These are phyloP conservation scores for Calonectria fujianensis DNA, from an alignment of 2,329 filamentous ascomycete species.

Conservation along the genomic window DNA sequence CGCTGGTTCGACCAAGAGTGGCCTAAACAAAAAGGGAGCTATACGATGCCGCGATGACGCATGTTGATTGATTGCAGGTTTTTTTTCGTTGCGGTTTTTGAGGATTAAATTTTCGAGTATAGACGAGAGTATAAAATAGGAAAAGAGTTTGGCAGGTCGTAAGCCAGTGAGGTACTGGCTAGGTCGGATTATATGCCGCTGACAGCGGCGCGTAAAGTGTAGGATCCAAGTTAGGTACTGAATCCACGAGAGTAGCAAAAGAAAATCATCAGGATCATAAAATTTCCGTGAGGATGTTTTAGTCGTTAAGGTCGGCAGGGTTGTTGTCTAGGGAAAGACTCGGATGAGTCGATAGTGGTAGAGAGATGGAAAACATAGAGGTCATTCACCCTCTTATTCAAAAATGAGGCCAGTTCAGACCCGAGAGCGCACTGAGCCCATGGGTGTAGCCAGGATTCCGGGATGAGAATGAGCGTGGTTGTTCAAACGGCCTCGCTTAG, in stretches of 20 bases:
- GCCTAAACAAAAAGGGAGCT: constrained; percentile 41
- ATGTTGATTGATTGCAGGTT: constrained; percentile 44
- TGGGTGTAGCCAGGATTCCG: constrained; percentile 60
- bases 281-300: constrained; percentile 54
- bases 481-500: constrained; percentile 66
- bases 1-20: constrained; percentile 47
- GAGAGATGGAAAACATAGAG: constrained; percentile 30
- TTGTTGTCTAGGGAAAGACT: constrained; percentile 41
- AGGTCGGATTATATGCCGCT: constrained; percentile 52
- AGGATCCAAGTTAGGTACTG: constrained; percentile 44
- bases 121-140: constrained; percentile 43
- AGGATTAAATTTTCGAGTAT: constrained; percentile 31
- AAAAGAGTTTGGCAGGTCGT: constrained; percentile 49
- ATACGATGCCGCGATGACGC: constrained; percentile 39
- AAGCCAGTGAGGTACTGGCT: constrained; percentile 45
- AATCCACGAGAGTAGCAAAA: constrained; percentile 42
- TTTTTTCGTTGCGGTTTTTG: constrained; percentile 44
- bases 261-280: constrained; percentile 58
- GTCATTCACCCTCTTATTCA: constrained; percentile 37
- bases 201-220: constrained; percentile 42
- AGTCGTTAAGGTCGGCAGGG: constrained; percentile 50
- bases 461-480: constrained; percentile 61
- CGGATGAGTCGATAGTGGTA: constrained; percentile 32
- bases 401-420: constrained; percentile 51
- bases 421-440: constrained; percentile 61